phyloP scores from a whole-genome alignment of 2,329 filamentous ascomycete species.

The Cladosporium sp. region DNA sequence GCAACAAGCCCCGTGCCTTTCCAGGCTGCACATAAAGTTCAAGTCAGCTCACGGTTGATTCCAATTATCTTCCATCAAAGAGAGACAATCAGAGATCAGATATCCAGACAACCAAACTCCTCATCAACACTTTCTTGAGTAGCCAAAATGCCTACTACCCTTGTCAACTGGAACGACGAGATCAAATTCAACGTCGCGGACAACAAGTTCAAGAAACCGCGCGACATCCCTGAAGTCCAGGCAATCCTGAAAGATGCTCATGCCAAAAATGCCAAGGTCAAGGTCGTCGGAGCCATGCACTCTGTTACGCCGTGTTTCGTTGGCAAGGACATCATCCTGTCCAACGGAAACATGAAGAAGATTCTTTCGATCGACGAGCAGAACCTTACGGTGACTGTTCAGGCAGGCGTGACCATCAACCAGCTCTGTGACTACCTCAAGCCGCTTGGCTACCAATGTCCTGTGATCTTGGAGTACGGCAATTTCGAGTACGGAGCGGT shows the following conservation, averaged over 20 bases:
- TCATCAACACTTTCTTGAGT: too few species aligned
- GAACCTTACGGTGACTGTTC: slow-evolving; percentile 13
- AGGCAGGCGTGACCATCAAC: slow-evolving; percentile 9
- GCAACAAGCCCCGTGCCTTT: too few species aligned
- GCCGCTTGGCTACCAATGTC: slow-evolving; percentile 11
- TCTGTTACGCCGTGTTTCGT: slow-evolving; percentile 13
- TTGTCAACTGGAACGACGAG: slow-evolving; percentile 14
- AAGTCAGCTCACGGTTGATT: too few species aligned
- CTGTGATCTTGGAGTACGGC: slow-evolving; percentile 16
- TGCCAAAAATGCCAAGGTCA: slow-evolving; percentile 10
- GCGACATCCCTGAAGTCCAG: slow-evolving; percentile 10
- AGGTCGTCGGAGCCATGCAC: slow-evolving; percentile 14
- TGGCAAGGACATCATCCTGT: slow-evolving; percentile 9
- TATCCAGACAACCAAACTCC: too few species aligned
- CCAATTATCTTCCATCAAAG: too few species aligned
- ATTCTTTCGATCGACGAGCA: slow-evolving; percentile 9
- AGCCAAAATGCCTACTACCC: background rate
- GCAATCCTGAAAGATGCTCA: slow-evolving; percentile 12
- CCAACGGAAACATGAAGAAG: slow-evolving; percentile 9
- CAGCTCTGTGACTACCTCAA: slow-evolving; percentile 13
- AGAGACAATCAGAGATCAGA: too few species aligned
- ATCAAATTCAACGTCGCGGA: slow-evolving; percentile 12
- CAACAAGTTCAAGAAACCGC: slow-evolving; percentile 12
- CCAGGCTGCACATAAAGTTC: too few species aligned
- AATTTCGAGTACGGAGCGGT: slow-evolving; percentile 15